phyloP scores from a whole-genome alignment of 2,329 filamentous ascomycete species.

The Simplicillium sp. region DNA sequence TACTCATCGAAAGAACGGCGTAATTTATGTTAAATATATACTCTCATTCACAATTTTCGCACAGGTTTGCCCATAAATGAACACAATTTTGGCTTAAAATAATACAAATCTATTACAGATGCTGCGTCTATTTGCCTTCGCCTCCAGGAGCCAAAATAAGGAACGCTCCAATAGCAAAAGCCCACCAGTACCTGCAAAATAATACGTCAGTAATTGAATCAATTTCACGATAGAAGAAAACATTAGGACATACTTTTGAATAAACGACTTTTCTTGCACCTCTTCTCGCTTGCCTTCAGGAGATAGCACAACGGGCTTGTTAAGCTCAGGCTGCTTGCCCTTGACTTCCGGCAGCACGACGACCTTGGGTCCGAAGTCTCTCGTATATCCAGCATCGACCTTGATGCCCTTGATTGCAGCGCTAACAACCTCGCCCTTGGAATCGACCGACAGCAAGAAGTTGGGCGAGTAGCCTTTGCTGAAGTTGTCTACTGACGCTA shows the following conservation, averaged over 20 bases:
- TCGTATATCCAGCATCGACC: constrained; percentile 55
- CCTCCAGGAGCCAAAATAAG: constrained; percentile 23
- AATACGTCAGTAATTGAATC: constrained; percentile 22
- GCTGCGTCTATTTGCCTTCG: constrained; percentile 36
- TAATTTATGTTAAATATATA: no score
- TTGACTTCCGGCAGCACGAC: constrained; percentile 34
- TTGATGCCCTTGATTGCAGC: constrained; percentile 43
- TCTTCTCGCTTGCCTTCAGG: constrained; percentile 49
- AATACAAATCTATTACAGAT: no score
- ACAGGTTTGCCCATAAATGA: neutral
- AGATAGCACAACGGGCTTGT: constrained; percentile 53
- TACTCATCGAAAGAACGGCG: no score
- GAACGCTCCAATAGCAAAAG: constrained; percentile 43
- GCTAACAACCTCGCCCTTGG: constrained; percentile 34
- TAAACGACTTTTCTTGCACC: constrained; percentile 51
- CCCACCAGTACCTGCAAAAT: constrained; percentile 54
- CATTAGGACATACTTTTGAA: constrained; percentile 50
- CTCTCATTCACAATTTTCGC: no score
- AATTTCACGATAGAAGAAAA: neutral
- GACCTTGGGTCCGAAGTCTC: constrained; percentile 55
- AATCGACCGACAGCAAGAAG: constrained; percentile 42
- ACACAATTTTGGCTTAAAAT: neutral
- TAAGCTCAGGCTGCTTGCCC: constrained; percentile 50
- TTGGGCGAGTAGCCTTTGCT: constrained; percentile 51
- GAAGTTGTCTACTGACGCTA: constrained; percentile 47